These are phyloP conservation scores for Myxozyma mucilagina DNA, from an alignment of 805 yeast species.

Conservation along the genomic window DNA sequence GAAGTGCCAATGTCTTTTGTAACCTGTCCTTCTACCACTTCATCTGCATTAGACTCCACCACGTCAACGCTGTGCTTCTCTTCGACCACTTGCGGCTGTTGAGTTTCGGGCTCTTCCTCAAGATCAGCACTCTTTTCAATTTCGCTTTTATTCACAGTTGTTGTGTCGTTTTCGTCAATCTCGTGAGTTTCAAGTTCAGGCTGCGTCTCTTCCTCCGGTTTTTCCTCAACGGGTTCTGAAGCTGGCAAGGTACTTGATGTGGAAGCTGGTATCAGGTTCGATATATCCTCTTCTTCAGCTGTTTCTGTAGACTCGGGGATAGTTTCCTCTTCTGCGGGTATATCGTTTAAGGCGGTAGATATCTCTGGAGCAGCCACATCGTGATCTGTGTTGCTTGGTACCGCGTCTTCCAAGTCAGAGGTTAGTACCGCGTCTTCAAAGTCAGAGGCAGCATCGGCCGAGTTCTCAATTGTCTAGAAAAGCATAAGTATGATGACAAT, in stretches of 20 bases:
- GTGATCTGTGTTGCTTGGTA: conserved; percentile 14
- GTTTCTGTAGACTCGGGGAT: not conserved
- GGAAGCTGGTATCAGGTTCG: not conserved
- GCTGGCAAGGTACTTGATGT: not conserved
- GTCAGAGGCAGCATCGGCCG: conserved; percentile 12
- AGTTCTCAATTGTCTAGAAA: not conserved
- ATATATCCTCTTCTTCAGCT: not conserved
- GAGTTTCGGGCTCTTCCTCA: too few species aligned
- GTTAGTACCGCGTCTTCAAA: conserved; percentile 19
- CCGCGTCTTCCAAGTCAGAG: not conserved
- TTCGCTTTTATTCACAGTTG: too few species aligned
- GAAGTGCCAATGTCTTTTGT: not conserved
- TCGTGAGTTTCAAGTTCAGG: not conserved
- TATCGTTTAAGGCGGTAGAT: not conserved
- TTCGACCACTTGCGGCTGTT: too few species aligned
- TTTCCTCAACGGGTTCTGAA: not conserved
- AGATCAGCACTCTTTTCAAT: too few species aligned
- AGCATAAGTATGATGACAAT: too few species aligned
- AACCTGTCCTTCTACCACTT: not conserved
- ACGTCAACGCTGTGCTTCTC: not conserved
- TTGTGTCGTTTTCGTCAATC: not conserved
- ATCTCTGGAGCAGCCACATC: conserved; percentile 9
- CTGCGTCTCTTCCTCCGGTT: not conserved
- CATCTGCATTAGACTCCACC: not conserved
- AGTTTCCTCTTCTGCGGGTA: too few species aligned